These are phyloP conservation scores for Cytospora schulzeri DNA, from an alignment of 2,329 filamentous ascomycete species.

Conservation along the genomic window DNA sequence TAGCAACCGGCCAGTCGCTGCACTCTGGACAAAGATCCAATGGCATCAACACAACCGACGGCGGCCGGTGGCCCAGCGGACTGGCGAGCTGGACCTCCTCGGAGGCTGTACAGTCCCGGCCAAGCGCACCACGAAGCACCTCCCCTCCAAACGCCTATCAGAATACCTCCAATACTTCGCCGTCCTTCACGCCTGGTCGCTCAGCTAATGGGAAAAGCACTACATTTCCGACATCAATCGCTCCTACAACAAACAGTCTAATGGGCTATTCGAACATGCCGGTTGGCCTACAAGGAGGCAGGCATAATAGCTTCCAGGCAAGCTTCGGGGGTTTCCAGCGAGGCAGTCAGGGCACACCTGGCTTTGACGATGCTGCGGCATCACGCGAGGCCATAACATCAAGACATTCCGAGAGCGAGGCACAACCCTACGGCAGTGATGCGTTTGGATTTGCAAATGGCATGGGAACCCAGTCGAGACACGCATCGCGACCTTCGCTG, in stretches of 20 bases:
- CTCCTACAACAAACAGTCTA: background rate
- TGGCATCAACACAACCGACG: constrained; percentile 18
- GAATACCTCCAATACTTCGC: constrained; percentile 23
- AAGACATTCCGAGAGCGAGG: constrained; percentile 23
- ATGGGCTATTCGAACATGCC: constrained; percentile 8
- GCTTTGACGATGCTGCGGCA: constrained; percentile 17
- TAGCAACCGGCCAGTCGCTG: constrained; percentile 19
- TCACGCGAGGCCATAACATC: constrained; percentile 17
- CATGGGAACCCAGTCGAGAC: constrained; percentile 19
- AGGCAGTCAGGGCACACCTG: constrained; percentile 3
- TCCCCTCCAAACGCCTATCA: constrained; percentile 22
- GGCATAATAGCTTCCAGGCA: constrained; percentile 18
- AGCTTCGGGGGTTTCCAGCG: constrained; percentile 18
- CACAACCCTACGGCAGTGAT: constrained; percentile 12
- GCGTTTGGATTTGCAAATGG: constrained; percentile 7
- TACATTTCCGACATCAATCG: constrained; percentile 12
- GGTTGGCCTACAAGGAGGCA: constrained; percentile 7
- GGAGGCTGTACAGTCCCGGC: constrained; percentile 22
- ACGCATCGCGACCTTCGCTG: constrained; percentile 23
- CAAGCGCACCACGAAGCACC: constrained; percentile 24
- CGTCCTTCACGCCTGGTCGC: constrained; percentile 23
- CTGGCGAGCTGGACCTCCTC: constrained; percentile 22
- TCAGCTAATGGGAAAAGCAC: constrained; percentile 9
- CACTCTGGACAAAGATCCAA: constrained; percentile 21
- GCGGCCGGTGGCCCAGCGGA: constrained; percentile 21